A percentile compares a stretch with the other conserved stretches of the same genome.
phyloP scores from a whole-genome alignment of 2,329 filamentous ascomycete species.

The Colletotrichum sp. region DNA sequence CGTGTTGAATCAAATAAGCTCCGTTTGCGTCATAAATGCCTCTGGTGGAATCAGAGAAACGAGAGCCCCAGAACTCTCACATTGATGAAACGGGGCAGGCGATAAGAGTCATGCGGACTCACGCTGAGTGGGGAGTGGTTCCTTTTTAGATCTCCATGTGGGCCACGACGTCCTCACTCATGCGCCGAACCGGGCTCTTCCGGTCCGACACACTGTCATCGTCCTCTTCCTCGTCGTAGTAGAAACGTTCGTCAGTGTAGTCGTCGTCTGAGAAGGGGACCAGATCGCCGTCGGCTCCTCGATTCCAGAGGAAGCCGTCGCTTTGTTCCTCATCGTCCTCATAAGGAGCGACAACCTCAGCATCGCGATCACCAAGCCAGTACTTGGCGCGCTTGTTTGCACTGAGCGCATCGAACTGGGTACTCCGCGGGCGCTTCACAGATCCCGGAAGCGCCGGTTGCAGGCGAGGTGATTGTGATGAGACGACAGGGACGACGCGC shows the following conservation, averaged over 20 bases:
- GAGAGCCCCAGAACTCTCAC: background rate
- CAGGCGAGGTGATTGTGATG: conserved; percentile 47
- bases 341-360: conserved; percentile 49
- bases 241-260: conserved; percentile 50
- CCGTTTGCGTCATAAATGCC: conserved; percentile 13
- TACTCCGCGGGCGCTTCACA: conserved; percentile 30
- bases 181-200: conserved; percentile 53
- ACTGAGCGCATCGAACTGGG: conserved; percentile 41
- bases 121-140: conserved; percentile 8
- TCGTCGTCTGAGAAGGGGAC: conserved; percentile 59
- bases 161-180: conserved; percentile 68
- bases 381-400: conserved; percentile 84
- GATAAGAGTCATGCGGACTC: conserved; percentile 5
- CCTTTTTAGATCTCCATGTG: conserved; percentile 64
- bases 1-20: conserved; percentile 14
- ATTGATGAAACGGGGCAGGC: conserved; percentile 11
- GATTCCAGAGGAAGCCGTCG: conserved; percentile 61
- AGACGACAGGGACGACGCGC: conserved; percentile 82
- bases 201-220: conserved; percentile 42
- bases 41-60: conserved; percentile 1
- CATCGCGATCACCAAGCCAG: conserved; percentile 79
- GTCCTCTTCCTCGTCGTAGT: conserved; percentile 50
- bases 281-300: conserved; percentile 62
- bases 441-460: conserved; percentile 25
- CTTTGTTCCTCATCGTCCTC: conserved; percentile 55